phyloP scores from a whole-genome alignment of 108 stramenopile genomes.

The Nitzschia putrida region DNA sequence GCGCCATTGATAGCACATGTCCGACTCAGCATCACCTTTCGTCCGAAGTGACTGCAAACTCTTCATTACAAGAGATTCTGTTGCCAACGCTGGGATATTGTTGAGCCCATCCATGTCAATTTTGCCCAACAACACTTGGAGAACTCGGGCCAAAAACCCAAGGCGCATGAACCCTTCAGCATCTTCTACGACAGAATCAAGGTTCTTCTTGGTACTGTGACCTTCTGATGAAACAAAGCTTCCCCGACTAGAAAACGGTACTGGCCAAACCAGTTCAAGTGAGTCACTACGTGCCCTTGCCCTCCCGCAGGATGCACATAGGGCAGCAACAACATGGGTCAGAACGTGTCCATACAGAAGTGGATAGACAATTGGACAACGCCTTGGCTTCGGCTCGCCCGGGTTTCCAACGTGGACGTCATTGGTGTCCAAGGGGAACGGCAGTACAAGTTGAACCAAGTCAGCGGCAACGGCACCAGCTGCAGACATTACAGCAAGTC shows the following conservation, averaged over 20 bases:
- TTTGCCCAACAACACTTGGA: conserved; percentile 72
- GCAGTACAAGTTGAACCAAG: conserved; percentile 73
- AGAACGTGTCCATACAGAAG: conserved; percentile 74
- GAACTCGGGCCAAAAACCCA: conserved; percentile 68
- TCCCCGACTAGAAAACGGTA: conserved; percentile 47
- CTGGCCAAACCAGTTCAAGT: conserved; percentile 47
- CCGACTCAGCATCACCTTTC: not conserved
- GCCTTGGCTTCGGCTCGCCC: conserved; percentile 13
- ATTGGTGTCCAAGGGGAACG: conserved; percentile 54
- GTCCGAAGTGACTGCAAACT: conserved; percentile 15
- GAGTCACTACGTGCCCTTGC: conserved; percentile 62
- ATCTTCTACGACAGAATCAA: conserved; percentile 60
- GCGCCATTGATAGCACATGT: conserved; percentile 20
- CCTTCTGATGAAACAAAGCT: conserved; percentile 37
- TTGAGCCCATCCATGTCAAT: conserved; percentile 28
- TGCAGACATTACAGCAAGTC: conserved; percentile 75
- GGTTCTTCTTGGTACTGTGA: conserved; percentile 11
- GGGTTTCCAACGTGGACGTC: conserved; percentile 20
- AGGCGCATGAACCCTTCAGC: conserved; percentile 70
- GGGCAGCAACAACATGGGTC: conserved; percentile 76
- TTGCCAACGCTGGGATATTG: conserved; percentile 22
- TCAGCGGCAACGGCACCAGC: conserved; percentile 77
- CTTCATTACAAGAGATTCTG: conserved; percentile 24
- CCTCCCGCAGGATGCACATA: conserved; percentile 73
- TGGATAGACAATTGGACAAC: conserved; percentile 78